Evolutionary conservation across 768 basidiomycete genomes (phyloP).

Genomic region (Dacryopinax primogenitus): DNA sequence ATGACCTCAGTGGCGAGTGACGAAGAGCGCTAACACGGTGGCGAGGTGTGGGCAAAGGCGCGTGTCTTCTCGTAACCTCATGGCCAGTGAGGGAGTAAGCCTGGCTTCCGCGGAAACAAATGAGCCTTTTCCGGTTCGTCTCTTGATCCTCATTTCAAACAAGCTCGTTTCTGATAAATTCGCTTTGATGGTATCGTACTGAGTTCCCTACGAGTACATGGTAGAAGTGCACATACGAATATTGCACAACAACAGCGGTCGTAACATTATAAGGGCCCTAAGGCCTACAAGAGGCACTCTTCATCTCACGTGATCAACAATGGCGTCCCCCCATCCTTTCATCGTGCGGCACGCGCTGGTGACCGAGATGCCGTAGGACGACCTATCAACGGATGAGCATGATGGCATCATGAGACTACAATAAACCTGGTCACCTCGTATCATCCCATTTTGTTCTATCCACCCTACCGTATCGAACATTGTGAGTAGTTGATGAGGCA

Average conservation of each 20-base stretch:
- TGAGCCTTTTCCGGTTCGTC: background rate
- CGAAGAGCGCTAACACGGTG: background rate
- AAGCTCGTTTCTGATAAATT: background rate
- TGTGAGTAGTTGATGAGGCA: background rate
- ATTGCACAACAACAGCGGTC: background rate
- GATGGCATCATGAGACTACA: background rate
- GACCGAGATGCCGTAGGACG: background rate
- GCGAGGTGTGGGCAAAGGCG: background rate
- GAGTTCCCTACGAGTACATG: background rate
- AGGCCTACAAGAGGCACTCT: background rate
- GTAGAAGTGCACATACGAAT: background rate
- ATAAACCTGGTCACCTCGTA: background rate
- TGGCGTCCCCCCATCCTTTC: background rate
- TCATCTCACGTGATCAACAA: background rate
- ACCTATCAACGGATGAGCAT: background rate
- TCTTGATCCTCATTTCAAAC: background rate
- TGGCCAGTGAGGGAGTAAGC: background rate
- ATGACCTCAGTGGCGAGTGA: background rate
- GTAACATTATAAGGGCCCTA: background rate
- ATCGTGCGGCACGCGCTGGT: background rate
- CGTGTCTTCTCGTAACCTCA: background rate
- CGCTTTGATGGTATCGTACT: constrained; percentile 7
- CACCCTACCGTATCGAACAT: background rate
- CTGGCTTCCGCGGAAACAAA: background rate
- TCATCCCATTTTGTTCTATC: background rate